Base-by-base conservation (phyloP, 352 stramenopile species). In the Globisporangium paddicum region DNA sequence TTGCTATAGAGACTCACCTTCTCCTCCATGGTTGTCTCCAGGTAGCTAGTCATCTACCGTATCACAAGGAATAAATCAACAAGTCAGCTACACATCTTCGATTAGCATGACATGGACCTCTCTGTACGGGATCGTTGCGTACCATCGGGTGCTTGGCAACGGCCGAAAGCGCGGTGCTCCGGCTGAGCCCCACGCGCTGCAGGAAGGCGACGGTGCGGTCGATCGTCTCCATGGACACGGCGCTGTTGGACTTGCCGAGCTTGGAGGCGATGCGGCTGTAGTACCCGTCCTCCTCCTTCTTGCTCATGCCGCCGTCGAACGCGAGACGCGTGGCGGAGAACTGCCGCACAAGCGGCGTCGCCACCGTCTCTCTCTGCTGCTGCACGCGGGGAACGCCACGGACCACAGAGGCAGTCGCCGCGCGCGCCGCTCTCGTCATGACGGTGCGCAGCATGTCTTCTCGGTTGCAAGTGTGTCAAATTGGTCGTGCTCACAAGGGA, bases 261-360 rank as follows among this genome's bases (percentile, higher is more conserved):
- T 84, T 84, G 38, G 69, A 66, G 25, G 50, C 58, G 48, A 84
- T 77, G 30, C 74, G 74, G 34, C 48, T 71, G 52, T 76, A 79
- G 38, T 60, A 77, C 16, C 45, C 21, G 11, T 62, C 63, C 28
- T 64, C 38, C 49, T 67, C 48, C 47, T 54, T 59, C 34, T 42
- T 70, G 26, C 14, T 57, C 48, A 52, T 57, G 32, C 9, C n/a
- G 18, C n/a, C 19, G 2, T 23, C 25, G 30, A 41, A 40, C 30
- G 13, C 16, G 41, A 55, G 55, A 32, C 49, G 58, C 28, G 49
- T 40, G 4, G 46, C 40, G 30, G 55, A 46, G 42, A 52, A 26
- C 5, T 34, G 14, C 5, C 32, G 45, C 18, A 26, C 10, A 14
- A 47, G 30, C 25, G 38, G 5, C 19, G 37, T n/a, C 32, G 55